Evolutionary conservation across 352 stramenopile species (phyloP).

Genomic region (Globisporangium carolinianum): DNA sequence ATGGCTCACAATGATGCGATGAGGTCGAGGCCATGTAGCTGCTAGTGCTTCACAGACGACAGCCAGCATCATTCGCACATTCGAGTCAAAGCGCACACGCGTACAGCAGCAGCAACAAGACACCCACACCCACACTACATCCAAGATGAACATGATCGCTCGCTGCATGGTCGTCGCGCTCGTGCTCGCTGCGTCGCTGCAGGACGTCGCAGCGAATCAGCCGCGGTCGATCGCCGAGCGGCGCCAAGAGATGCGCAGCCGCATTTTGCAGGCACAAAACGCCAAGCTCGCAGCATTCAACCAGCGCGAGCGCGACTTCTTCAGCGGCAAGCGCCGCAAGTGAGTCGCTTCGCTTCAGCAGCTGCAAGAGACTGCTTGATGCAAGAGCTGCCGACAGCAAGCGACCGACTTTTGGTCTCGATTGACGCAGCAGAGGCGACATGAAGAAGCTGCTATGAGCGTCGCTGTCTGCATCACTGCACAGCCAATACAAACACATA

Average conservation of each 20-base stretch:
- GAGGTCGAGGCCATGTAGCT: too few relatives aligned
- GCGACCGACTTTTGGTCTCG: too few relatives aligned
- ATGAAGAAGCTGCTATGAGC: too few relatives aligned
- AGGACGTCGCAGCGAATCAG: conserved; percentile 1
- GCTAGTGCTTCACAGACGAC: too few relatives aligned
- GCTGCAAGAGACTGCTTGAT: too few relatives aligned
- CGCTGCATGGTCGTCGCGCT: conserved; percentile 13
- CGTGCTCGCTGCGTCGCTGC: conserved; percentile 8
- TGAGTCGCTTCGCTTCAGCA: neutral
- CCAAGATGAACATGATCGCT: conserved; percentile 8
- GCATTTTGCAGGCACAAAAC: conserved; percentile 15
- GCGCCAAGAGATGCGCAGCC: conserved; percentile 12
- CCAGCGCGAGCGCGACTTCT: conserved; percentile 18
- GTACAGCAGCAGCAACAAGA: neutral
- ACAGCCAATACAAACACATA: too few relatives aligned
- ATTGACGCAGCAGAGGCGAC: too few relatives aligned
- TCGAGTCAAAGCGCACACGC: neutral
- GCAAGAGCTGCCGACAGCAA: too few relatives aligned
- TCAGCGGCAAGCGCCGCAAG: conserved; percentile 18
- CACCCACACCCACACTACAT: neutral
- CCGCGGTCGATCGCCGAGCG: conserved; percentile 18
- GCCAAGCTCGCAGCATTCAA: conserved; percentile 16
- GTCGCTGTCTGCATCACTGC: too few relatives aligned
- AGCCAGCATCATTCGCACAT: conserved; percentile 1
- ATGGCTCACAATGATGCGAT: too few relatives aligned